Evolutionary conservation across 176 grass and related monocot genomes (phyloP), one percentile per base, ranked within the genome.

Genomic region (Eleusine coracana): DNA sequence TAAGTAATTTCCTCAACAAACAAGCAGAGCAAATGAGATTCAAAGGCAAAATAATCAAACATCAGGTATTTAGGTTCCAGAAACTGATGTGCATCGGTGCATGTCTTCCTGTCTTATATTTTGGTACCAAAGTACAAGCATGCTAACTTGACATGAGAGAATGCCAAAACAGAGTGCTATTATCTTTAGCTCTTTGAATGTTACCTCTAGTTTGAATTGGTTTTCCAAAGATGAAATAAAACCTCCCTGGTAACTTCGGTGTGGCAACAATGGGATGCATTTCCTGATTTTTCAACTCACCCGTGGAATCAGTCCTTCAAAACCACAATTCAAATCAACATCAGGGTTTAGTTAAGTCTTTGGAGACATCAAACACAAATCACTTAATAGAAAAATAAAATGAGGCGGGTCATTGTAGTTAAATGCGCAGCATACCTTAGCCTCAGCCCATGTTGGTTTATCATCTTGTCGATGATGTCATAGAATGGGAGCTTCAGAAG

Each of bases 181-280:
- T 4, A 21, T 20, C 1, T 5, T 15, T 59, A 23, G 17, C 51
- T 78, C 2, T 23, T 66, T 42, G 13, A 61, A 20, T 12, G 15
- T 13, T 85, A 95, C 96, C 96, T 92, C 69, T 93, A 82, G 93
- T 98, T 80, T 92, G 68, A 76, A 98, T 92, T 44, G 93, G 96
- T 39, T 95, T 93, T 40, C 96, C 96, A 44, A 98, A 98, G 49
- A 90, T 2, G 80, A 90, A 93, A 76, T 95, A 98, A 74, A 98
- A 83, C 42, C 96, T 84, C 15, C 96, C 96, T 44, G 96, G 96
- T 66, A 95, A 63, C 61, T 92, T 98, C 8, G 96, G 96, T 0
- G 80, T 44, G 28, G 90, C 4, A 66, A 89, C 29, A 68, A 91
- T 36, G 12, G 89, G 89, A 76, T 98, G 88, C 76, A 95, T 31